phyloP scores from a whole-genome alignment of 2,329 filamentous ascomycete species.

The Cladosporium sp. region DNA sequence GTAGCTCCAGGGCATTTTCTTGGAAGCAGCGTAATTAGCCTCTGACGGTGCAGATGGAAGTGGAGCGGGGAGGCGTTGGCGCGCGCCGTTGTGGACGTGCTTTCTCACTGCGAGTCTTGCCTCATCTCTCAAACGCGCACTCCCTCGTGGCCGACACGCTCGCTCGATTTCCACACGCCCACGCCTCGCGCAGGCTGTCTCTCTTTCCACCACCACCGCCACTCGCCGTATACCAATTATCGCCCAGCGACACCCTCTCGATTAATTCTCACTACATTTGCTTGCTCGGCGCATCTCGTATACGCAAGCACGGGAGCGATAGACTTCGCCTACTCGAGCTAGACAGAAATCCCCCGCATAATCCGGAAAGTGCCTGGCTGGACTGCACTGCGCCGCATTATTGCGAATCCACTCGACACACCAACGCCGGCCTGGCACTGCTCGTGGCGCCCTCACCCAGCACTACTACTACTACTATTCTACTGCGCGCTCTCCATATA shows the following conservation, averaged over 20 bases:
- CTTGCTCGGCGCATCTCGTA: constrained; percentile 14
- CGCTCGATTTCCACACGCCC: not conserved
- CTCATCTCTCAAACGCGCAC: not conserved
- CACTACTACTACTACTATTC: not conserved
- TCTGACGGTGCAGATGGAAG: not conserved
- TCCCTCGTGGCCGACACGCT: constrained; percentile 14
- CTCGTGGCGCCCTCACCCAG: not conserved
- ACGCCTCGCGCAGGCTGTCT: not conserved
- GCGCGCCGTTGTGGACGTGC: not conserved
- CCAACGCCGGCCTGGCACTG: not conserved
- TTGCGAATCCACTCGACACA: not conserved
- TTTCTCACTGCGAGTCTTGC: not conserved
- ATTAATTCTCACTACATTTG: not conserved
- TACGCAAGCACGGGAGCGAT: constrained; percentile 3
- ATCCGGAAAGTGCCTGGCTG: constrained; percentile 13
- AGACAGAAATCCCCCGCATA: constrained; percentile 3
- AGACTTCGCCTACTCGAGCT: constrained; percentile 13
- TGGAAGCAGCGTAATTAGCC: not conserved
- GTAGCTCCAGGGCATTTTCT: not conserved
- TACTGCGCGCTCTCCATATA: not conserved
- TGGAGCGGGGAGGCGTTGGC: not conserved
- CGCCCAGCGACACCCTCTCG: not conserved
- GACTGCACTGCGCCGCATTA: constrained; percentile 12
- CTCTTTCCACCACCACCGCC: not conserved
- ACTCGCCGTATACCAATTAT: not conserved